phyloP scores from a whole-genome alignment of 2,329 filamentous ascomycete species.

The Verticillium zaregamsianum region DNA sequence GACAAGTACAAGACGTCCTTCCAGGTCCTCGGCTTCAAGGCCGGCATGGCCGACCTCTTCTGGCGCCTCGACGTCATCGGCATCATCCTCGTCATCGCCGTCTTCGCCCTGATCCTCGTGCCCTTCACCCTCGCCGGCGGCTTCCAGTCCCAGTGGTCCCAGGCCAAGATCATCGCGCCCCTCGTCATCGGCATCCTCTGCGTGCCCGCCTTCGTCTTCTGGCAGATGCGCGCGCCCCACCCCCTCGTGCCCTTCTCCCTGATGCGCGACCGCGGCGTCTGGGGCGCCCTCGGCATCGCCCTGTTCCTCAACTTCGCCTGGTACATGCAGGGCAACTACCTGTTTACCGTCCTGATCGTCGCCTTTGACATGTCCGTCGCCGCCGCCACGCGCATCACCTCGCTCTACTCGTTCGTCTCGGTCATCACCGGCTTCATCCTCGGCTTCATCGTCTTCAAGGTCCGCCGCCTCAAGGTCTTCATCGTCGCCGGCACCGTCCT shows the following conservation, averaged over 20 bases:
- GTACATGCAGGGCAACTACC: slow-evolving; percentile 60
- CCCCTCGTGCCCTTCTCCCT: slow-evolving; percentile 57
- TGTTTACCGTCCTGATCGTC: slow-evolving; percentile 59
- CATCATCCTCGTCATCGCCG: slow-evolving; percentile 39
- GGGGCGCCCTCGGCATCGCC: slow-evolving; percentile 58
- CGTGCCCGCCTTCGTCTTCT: slow-evolving; percentile 46
- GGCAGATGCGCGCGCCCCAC: slow-evolving; percentile 42
- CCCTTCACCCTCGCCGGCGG: slow-evolving; percentile 43
- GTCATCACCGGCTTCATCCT: slow-evolving; percentile 54
- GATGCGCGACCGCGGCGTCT: slow-evolving; percentile 60
- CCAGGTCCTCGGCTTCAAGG: slow-evolving; percentile 23
- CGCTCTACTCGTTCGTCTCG: slow-evolving; percentile 54
- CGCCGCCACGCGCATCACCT: slow-evolving; percentile 54
- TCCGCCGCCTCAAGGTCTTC: slow-evolving; percentile 59
- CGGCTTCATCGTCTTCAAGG: slow-evolving; percentile 51
- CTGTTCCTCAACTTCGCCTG: slow-evolving; percentile 53
- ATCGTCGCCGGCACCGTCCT: slow-evolving; percentile 56
- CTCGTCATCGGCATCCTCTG: slow-evolving; percentile 40
- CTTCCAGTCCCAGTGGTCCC: slow-evolving; percentile 30
- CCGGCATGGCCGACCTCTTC: slow-evolving; percentile 35
- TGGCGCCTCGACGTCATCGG: slow-evolving; percentile 42
- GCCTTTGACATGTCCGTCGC: slow-evolving; percentile 55
- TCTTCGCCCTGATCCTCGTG: slow-evolving; percentile 40
- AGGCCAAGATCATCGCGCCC: slow-evolving; percentile 35
- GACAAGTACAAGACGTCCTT: slow-evolving; percentile 27